Evolutionary conservation across 2,329 filamentous ascomycete species (phyloP), one percentile per base, ranked within the genome.

Genomic region (Westerdykella ornata): DNA sequence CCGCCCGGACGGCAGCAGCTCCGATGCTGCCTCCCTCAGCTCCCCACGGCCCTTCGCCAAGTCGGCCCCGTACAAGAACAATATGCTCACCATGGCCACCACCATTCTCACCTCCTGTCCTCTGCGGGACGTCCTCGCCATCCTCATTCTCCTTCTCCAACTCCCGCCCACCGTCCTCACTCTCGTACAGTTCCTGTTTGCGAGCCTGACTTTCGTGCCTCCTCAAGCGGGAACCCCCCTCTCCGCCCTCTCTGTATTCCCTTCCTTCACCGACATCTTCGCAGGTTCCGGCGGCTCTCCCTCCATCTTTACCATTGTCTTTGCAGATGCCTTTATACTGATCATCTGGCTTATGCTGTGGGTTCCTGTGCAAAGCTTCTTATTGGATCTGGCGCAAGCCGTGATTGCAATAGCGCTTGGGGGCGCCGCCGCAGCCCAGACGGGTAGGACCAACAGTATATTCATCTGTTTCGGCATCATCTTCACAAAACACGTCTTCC

Each of bases 81-180:
- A 81, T 41, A 80, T 85, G 36, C 70, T 94, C 53, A 82, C 85
- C 56, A 74, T 94, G 51, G 84, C 85, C 49, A 78, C 86, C 53
- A 95, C 88, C 41, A 90, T 97, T 56, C 79, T 97, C 63, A 82
- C 81, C 58, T 88, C 88, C 39, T 90, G 89, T 58, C 90, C 90
- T 40, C 81, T 95, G 61, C 85, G 88, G 70, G 90, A 97, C 70
- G 95, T 90, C 46, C 87, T 96, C 68, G 88, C 90, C 63, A 95
- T 97, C 59, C 81, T 97, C 65, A 95, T 96, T 68, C 85, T 96
- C 57, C 79, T 97, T 53, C 85, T 96, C 68, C 89, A 94, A 63
- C 80, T 96, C 8, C 89, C 90, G 20, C 87, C 89, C 16, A 82
- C 90, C 57, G 82, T 90, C 44, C 77, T 96, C 57, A 90, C 88